These are phyloP conservation scores for Cyberlindnera maritima DNA, from an alignment of 805 yeast genomes.

Conservation along the genomic window DNA sequence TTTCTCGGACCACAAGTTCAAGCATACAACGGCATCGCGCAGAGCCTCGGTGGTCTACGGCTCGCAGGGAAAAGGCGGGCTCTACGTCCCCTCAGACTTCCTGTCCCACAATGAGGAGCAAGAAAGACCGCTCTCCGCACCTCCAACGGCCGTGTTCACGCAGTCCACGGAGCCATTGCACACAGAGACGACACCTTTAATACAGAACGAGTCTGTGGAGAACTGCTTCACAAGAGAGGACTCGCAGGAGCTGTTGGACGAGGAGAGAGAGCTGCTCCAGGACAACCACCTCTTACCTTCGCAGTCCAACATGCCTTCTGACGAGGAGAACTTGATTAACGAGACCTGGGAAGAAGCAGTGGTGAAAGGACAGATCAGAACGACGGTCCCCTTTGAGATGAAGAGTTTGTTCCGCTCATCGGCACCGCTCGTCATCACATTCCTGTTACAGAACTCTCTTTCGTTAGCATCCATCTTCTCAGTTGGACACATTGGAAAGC, in stretches of 20 bases:
- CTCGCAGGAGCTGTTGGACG: conserved; percentile 15
- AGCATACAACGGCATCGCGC: conserved; percentile 24
- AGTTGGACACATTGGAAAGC: conserved; percentile 80
- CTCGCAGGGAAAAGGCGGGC: conserved; percentile 24
- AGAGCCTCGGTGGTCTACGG: conserved; percentile 27
- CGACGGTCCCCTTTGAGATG: conserved; percentile 21
- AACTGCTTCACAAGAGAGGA: not conserved
- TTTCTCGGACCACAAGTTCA: conserved; percentile 22
- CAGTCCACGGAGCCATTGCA: not conserved
- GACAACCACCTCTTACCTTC: conserved; percentile 20
- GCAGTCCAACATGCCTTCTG: conserved; percentile 4
- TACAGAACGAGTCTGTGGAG: not conserved
- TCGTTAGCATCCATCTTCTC: conserved; percentile 28
- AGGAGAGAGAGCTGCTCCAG: conserved; percentile 23
- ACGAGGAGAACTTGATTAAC: conserved; percentile 13
- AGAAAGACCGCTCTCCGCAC: not conserved
- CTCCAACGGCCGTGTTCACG: no score
- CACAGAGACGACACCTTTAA: conserved; percentile 15
- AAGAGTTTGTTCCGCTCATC: conserved; percentile 20
- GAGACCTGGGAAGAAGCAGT: conserved; percentile 28
- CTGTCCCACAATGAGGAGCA: not conserved
- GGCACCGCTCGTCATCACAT: conserved; percentile 26
- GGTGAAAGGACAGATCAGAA: conserved; percentile 23
- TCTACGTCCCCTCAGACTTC: conserved; percentile 21
- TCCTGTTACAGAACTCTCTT: conserved; percentile 27